A percentile compares a stretch with the other conserved stretches of the same genome.
phyloP scores from a whole-genome alignment of 139 green algal genomes.

The Astrephomene gubernaculifera region DNA sequence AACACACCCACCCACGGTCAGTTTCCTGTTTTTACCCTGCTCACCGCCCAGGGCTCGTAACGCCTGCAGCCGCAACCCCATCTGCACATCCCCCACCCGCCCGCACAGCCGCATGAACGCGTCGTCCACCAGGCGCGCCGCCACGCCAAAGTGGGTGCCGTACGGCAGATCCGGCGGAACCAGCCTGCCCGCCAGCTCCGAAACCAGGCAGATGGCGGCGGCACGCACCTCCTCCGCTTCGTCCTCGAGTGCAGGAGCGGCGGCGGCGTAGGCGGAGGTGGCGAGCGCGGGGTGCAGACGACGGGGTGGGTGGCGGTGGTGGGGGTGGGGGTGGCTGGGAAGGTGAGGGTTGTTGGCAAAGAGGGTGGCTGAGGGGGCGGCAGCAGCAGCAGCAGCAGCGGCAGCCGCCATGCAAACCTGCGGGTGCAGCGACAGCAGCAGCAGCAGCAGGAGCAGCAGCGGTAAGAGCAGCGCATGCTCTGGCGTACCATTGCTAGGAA shows the following conservation, averaged over 20 bases:
- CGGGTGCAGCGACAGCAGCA: too few relatives aligned
- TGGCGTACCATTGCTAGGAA: too few relatives aligned
- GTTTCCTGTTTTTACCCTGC: too few relatives aligned
- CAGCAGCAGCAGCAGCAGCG: not conserved
- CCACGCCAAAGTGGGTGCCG: slow-evolving; percentile 21
- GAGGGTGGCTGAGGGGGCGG: not conserved
- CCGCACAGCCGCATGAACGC: slow-evolving; percentile 36
- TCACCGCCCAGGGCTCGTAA: not conserved
- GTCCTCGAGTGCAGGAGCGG: not conserved
- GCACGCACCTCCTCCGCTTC: slow-evolving; percentile 10
- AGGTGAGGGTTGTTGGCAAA: not conserved
- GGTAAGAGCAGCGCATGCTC: too few relatives aligned
- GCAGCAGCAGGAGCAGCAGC: too few relatives aligned
- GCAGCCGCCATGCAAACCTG: too few relatives aligned
- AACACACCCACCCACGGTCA: too few relatives aligned
- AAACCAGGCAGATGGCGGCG: slow-evolving; percentile 4
- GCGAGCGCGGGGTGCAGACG: not conserved
- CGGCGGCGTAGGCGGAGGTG: slow-evolving; percentile 27
- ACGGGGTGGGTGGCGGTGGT: not conserved
- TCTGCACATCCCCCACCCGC: not conserved
- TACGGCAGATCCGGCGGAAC: slow-evolving; percentile 7
- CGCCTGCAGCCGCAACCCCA: slow-evolving; percentile 17
- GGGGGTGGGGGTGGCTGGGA: not conserved
- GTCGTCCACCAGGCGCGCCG: slow-evolving; percentile 4
- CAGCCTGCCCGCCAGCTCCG: not conserved